Conservation (phyloP, 2,329 filamentous ascomycete genomes). For the Harringtonia aguacate region DNA sequence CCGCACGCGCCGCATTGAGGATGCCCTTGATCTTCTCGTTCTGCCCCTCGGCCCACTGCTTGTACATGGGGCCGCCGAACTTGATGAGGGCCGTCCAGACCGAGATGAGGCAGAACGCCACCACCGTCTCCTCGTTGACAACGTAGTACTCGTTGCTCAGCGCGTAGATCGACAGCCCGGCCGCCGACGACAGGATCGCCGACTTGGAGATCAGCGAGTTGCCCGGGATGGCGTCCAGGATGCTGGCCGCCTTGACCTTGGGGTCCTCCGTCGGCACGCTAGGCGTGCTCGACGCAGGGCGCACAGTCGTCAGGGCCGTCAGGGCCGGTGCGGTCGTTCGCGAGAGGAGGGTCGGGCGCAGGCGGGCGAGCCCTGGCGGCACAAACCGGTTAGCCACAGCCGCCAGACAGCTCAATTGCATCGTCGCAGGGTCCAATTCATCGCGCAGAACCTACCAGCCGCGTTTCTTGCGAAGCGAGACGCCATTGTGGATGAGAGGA, state of each 20-base stretch:
- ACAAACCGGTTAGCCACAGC: not conserved
- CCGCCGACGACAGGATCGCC: conserved; percentile 87
- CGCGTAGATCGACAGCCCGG: conserved; percentile 83
- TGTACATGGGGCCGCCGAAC: conserved; percentile 87
- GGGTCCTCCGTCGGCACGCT: conserved; percentile 78
- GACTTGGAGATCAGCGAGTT: conserved; percentile 91
- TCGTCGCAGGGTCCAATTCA: not conserved
- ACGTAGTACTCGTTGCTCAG: conserved; percentile 99
- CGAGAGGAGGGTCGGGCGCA: conserved; percentile 10
- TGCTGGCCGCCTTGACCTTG: conserved; percentile 92
- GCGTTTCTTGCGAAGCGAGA: conserved; percentile 94
- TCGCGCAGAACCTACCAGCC: conserved; percentile 62
- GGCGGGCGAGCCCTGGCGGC: conserved; percentile 11
- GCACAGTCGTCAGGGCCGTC: conserved; percentile 61
- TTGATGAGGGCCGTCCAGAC: conserved; percentile 90
- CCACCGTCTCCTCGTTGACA: conserved; percentile 96
- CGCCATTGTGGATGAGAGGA: conserved; percentile 74
- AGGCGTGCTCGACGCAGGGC: conserved; percentile 56
- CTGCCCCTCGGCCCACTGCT: conserved; percentile 82
- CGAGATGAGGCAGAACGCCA: conserved; percentile 82
- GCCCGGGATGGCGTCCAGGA: conserved; percentile 87
- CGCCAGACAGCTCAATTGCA: not conserved
- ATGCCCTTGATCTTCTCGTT: conserved; percentile 89
- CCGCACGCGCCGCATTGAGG: conserved; percentile 83
- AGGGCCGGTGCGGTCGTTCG: conserved; percentile 8